phyloP scores from a whole-genome alignment of 2,329 filamentous ascomycete species.

The Beauveria scarabaeidicola region DNA sequence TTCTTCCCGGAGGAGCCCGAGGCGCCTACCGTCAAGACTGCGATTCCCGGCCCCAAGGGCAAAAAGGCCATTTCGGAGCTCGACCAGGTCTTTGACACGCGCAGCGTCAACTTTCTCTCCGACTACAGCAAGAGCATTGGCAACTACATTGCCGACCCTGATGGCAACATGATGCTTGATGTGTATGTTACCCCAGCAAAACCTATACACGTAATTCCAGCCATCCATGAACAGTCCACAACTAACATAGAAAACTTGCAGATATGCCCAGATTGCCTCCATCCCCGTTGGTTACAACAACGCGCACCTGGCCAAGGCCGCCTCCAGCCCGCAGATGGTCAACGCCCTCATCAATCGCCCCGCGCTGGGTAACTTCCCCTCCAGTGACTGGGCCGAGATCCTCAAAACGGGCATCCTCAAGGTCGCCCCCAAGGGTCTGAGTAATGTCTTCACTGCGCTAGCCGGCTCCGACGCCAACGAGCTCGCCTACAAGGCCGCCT shows the following conservation, averaged over 20 bases:
- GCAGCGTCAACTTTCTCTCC: conserved; percentile 74
- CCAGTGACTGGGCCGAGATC: conserved; percentile 72
- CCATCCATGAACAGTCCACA: not conserved
- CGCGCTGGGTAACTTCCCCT: conserved; percentile 84
- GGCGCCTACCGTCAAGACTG: conserved; percentile 44
- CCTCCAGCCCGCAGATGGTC: conserved; percentile 69
- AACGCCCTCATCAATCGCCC: conserved; percentile 79
- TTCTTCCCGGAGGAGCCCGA: conserved; percentile 43
- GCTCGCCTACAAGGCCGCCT: conserved; percentile 89
- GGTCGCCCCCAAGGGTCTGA: conserved; percentile 71
- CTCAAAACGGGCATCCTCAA: conserved; percentile 73
- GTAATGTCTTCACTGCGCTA: conserved; percentile 87
- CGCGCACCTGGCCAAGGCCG: conserved; percentile 60
- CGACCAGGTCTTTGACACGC: conserved; percentile 73
- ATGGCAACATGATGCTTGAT: conserved; percentile 65
- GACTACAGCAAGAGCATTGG: conserved; percentile 68
- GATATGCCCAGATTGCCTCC: conserved; percentile 85
- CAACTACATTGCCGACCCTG: conserved; percentile 71
- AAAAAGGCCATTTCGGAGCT: conserved; percentile 62
- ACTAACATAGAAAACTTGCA: conserved; percentile 20
- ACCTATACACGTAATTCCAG: not conserved
- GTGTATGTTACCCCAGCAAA: conserved; percentile 40
- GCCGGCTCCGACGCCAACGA: conserved; percentile 90
- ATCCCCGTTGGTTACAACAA: conserved; percentile 94
- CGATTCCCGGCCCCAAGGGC: conserved; percentile 69